Evolutionary conservation across 2,329 filamentous ascomycete genomes (phyloP).

Genomic region (Sphaerostilbella broomeana): DNA sequence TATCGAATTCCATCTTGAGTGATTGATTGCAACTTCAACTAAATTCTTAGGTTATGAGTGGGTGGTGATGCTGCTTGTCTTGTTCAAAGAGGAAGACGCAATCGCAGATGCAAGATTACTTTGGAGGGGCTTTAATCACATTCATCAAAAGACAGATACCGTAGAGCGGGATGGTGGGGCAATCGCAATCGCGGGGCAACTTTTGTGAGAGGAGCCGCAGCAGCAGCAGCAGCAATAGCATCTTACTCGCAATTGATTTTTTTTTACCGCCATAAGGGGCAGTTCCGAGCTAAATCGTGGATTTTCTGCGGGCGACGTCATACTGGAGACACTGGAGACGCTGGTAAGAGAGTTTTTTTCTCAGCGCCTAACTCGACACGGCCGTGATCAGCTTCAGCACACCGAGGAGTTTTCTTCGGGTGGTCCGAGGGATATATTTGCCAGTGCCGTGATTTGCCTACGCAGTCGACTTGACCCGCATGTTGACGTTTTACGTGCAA

Average conservation of each 20-base stretch:
- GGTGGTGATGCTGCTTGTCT: neutral
- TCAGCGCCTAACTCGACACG: neutral
- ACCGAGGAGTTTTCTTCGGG: neutral
- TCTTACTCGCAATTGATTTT: too few relatives aligned
- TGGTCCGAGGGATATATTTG: neutral
- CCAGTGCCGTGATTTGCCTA: neutral
- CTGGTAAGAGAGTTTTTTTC: neutral
- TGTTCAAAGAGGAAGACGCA: neutral
- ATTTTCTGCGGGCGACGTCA: constrained; percentile 4
- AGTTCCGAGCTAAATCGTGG: constrained; percentile 7
- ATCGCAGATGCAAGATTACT: neutral
- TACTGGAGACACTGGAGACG: neutral
- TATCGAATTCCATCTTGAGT: constrained; percentile 65
- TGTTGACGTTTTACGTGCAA: neutral
- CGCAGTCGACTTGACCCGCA: neutral
- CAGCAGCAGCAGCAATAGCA: too few relatives aligned
- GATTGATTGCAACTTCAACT: too few relatives aligned
- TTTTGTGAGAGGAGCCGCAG: neutral
- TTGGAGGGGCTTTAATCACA: constrained; percentile 3
- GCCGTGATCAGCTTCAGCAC: neutral
- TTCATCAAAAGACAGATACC: neutral
- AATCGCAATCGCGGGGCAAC: constrained; percentile 5
- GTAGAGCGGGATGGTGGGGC: constrained; percentile 9
- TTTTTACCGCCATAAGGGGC: constrained; percentile 6
- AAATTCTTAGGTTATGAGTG: neutral